Conservation (phyloP, 1,284 basidiomycete species). For the Lignosus rhinocerotis region DNA sequence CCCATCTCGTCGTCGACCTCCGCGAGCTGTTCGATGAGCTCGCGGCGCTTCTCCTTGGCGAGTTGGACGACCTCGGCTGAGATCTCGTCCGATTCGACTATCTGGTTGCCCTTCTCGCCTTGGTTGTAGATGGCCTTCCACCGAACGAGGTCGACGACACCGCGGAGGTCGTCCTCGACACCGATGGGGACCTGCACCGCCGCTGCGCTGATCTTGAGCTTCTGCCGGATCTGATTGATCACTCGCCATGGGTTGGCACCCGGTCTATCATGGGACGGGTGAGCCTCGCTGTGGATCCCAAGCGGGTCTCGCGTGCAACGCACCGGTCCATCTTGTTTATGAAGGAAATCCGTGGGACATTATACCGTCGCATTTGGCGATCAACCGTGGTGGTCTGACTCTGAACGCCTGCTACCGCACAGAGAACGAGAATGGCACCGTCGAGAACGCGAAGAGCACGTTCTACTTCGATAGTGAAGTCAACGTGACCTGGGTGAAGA, state of each 20-base stretch:
- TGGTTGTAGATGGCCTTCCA: constrained; percentile 97
- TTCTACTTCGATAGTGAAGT: constrained; percentile 99
- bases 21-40: constrained; percentile 93
- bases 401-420: constrained; percentile 95
- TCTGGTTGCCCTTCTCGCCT: constrained; percentile 87
- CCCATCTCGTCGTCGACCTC: constrained; percentile 96
- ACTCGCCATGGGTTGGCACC: constrained; percentile 98
- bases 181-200: constrained; percentile 98
- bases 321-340: constrained; percentile 99
- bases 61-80: constrained; percentile 74
- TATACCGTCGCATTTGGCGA: constrained; percentile 96
- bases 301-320: not conserved
- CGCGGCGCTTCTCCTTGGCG: constrained; percentile 81
- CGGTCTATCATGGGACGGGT: constrained; percentile 54
- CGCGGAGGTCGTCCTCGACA: constrained; percentile 83
- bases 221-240: constrained; percentile 88
- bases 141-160: constrained; percentile 92
- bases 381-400: constrained; percentile 99
- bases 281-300: not conserved
- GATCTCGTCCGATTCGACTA: constrained; percentile 89
- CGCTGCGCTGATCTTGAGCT: constrained; percentile 91
- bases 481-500: constrained; percentile 79
- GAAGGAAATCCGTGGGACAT: constrained; percentile 94
- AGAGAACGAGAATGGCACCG: constrained; percentile 95
- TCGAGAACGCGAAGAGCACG: constrained; percentile 95